Evolutionary conservation across 1,284 basidiomycete species (phyloP), one percentile per base, ranked within the genome.

Genomic region (Boletus smithii): DNA sequence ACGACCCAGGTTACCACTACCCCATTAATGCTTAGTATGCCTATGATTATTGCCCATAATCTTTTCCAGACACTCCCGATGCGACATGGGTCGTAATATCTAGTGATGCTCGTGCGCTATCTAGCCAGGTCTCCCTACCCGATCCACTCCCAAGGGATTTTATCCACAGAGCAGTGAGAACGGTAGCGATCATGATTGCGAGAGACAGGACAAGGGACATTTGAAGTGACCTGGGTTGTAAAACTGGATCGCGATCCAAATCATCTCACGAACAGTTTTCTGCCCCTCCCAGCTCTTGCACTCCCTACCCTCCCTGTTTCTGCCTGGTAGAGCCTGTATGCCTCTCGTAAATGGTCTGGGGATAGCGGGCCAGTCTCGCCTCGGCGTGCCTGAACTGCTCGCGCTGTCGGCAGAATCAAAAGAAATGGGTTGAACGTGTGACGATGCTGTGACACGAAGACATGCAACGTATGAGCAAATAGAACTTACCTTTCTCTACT

Each of bases 271-370:
- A 89, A 89, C 34, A 88, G 62, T 49, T 72, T 78, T 63, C 85
- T 86, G 18, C 77, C 73, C 50, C 79, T 71, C 41, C 85, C 56
- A 2, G 88, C 84, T 42, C 81, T 72, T 5, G 88, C 87, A 36
- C 86, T 80, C 5, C 88, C 88, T 3, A 91, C 84, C 41, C 80
- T 73, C 3, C 88, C 91, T 2, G 86, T 83, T 64, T 92, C 88
- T 44, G 81, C 70, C 58, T 90, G 85, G 62, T 95, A 95, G 58
- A 82, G 72, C 37, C 88, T 73, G 60, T 95, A 92, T 1, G 91
- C 92, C 62, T 93, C 91, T 11, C 90, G 85, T 8, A 95, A 73
- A 66, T 95, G 88, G 56, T 91, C 88, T 0, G 92, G 91, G 3
- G 86, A 83, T 22, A 95, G 69, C 0, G 92, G 85, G 0, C 91